A percentile compares a stretch with the other conserved stretches of the same genome.
phyloP scores from a whole-genome alignment of 2,329 filamentous ascomycete genomes.

The Sphaerulina musiva region DNA sequence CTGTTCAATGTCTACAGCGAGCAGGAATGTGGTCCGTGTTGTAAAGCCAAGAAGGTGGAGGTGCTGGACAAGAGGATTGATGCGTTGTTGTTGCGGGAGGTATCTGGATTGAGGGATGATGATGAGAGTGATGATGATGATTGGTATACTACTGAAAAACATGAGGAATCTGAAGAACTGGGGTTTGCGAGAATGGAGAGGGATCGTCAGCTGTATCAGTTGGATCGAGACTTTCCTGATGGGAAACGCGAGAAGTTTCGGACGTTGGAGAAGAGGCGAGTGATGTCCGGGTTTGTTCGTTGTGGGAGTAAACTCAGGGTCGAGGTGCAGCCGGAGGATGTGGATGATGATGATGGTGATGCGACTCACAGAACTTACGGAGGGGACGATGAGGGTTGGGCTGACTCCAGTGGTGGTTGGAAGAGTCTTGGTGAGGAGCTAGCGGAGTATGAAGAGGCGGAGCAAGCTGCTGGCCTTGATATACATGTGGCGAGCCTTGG shows the following conservation, averaged over 20 bases:
- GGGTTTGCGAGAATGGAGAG: slow-evolving; percentile 1
- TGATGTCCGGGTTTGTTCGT: background rate
- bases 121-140: background rate
- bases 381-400: slow-evolving; percentile 8
- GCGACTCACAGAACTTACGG: background rate
- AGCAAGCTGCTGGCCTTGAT: no score
- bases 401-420: slow-evolving; percentile 1
- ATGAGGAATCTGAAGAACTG: background rate
- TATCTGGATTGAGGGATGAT: no score
- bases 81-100: background rate
- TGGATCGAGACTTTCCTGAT: slow-evolving; percentile 13
- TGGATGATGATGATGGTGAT: background rate
- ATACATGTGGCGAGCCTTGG: no score
- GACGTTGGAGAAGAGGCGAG: slow-evolving; percentile 15
- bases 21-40: slow-evolving; percentile 21
- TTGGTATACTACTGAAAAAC: background rate
- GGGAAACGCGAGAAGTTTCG: slow-evolving; percentile 8
- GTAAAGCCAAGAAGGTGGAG: background rate
- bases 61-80: background rate
- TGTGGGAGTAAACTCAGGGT: slow-evolving; percentile 16
- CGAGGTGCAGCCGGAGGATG: slow-evolving; percentile 25
- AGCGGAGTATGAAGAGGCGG: slow-evolving; percentile 10
- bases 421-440: slow-evolving; percentile 17
- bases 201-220: slow-evolving; percentile 1
- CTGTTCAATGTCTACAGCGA: slow-evolving; percentile 11